A percentile compares a stretch with the other conserved stretches of the same genome.
These are phyloP conservation scores for Nitzschia inconspicua DNA, from an alignment of 108 stramenopile genomes.

Conservation along the genomic window DNA sequence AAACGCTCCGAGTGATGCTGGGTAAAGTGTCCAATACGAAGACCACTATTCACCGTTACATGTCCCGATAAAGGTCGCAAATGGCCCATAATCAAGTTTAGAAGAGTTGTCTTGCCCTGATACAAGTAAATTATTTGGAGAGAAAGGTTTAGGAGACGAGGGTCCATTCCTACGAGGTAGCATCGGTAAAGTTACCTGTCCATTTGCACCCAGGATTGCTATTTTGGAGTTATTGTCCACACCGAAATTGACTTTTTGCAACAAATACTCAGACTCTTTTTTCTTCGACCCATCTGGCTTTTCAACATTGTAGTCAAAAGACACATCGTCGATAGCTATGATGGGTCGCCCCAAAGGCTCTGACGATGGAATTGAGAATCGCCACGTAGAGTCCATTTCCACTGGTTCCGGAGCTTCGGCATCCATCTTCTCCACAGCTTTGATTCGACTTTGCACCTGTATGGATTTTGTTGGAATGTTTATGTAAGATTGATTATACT, in stretches of 20 bases:
- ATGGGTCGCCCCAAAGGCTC: conserved; percentile 90
- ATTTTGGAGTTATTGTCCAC: conserved; percentile 86
- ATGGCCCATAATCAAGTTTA: conserved; percentile 92
- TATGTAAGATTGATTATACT: too few species aligned
- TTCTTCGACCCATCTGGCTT: conserved; percentile 46
- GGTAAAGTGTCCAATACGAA: conserved; percentile 93
- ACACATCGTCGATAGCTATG: conserved; percentile 93
- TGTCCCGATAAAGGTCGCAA: conserved; percentile 73
- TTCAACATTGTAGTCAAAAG: conserved; percentile 87
- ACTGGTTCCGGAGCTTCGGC: conserved; percentile 85
- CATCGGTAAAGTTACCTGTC: conserved; percentile 55
- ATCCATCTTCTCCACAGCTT: conserved; percentile 95
- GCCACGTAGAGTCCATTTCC: conserved; percentile 68
- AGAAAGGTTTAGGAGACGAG: not conserved
- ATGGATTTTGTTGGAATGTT: not conserved
- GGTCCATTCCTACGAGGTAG: conserved; percentile 1
- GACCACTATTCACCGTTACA: conserved; percentile 79
- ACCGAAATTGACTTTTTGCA: conserved; percentile 95
- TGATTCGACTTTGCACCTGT: conserved; percentile 93
- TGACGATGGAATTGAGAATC: conserved; percentile 89
- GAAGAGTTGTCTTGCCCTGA: conserved; percentile 66
- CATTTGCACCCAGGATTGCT: conserved; percentile 88
- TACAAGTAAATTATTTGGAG: not conserved
- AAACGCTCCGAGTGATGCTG: conserved; percentile 96
- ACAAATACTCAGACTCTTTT: conserved; percentile 58